Conservation (phyloP, 2,329 filamentous ascomycete species). For the Aureobasidium musti region DNA sequence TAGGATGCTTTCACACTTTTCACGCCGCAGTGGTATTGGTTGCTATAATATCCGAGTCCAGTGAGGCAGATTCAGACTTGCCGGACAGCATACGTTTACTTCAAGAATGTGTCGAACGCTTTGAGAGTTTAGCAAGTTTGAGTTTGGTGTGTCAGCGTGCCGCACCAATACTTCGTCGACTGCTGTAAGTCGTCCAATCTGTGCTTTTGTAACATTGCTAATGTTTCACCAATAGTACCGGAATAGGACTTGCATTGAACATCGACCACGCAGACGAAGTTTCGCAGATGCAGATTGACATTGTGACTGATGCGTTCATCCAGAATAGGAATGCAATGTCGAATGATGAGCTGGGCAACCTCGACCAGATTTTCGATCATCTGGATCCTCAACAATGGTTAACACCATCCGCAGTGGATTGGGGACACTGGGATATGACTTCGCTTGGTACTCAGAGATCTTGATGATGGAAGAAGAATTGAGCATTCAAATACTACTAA, state of each 20-base stretch:
- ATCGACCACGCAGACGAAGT: not conserved
- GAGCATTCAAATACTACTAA: conserved; percentile 1
- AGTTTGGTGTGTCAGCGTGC: not conserved
- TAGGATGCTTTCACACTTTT: conserved; percentile 48
- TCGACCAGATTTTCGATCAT: not conserved
- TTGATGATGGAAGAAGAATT: too few species aligned
- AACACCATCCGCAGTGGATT: not conserved
- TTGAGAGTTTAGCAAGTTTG: not conserved
- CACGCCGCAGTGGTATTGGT: conserved; percentile 39
- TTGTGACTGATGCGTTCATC: not conserved
- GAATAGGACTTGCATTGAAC: not conserved
- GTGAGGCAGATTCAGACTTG: not conserved
- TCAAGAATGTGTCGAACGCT: not conserved
- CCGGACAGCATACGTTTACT: not conserved
- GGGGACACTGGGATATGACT: not conserved
- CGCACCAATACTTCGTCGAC: conserved; percentile 1
- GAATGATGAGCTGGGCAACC: not conserved
- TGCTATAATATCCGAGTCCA: not conserved
- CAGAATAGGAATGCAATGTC: not conserved
- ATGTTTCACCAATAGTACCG: too few species aligned
- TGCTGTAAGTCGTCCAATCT: too few species aligned
- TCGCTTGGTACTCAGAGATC: not conserved
- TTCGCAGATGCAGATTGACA: not conserved
- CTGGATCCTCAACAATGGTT: conserved; percentile 4
- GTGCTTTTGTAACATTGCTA: too few species aligned